Evolutionary conservation across 1,139 yeast genomes (phyloP).

Genomic region (Hansenula lynferdii): DNA sequence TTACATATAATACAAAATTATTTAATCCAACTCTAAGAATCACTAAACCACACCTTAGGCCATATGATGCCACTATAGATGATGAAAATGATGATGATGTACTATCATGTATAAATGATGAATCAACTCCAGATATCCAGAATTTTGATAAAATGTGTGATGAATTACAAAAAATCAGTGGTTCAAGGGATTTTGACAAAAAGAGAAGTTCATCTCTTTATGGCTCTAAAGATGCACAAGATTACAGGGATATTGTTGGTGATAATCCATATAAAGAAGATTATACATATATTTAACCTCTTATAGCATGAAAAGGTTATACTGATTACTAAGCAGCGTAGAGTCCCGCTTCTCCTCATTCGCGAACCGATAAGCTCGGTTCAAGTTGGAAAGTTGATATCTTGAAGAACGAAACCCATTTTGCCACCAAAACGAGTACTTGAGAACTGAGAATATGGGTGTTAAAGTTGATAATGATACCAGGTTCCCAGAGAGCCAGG

Average conservation of each 20-base stretch:
- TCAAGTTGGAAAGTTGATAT: too few relatives aligned
- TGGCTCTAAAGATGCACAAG: neutral
- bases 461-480: neutral
- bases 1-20: neutral
- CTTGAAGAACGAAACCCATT: neutral
- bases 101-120: too few relatives aligned
- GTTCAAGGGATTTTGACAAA: too few relatives aligned
- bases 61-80: conserved; percentile 1
- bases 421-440: neutral
- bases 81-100: neutral
- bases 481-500: conserved; percentile 1
- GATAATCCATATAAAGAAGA: neutral
- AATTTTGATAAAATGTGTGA: neutral
- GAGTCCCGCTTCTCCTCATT: too few relatives aligned
- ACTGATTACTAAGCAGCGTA: neutral
- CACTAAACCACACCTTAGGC: neutral
- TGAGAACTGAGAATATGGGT: neutral
- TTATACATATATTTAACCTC: neutral
- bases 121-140: too few relatives aligned
- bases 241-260: neutral
- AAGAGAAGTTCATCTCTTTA: neutral
- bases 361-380: too few relatives aligned
- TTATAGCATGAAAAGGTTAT: neutral
- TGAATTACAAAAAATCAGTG: neutral
- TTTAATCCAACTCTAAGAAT: too few relatives aligned